Evolutionary conservation across 23 red algal species (phyloP), one percentile per base, ranked within the genome.

Genomic region (Gracilaria domingensis): DNA sequence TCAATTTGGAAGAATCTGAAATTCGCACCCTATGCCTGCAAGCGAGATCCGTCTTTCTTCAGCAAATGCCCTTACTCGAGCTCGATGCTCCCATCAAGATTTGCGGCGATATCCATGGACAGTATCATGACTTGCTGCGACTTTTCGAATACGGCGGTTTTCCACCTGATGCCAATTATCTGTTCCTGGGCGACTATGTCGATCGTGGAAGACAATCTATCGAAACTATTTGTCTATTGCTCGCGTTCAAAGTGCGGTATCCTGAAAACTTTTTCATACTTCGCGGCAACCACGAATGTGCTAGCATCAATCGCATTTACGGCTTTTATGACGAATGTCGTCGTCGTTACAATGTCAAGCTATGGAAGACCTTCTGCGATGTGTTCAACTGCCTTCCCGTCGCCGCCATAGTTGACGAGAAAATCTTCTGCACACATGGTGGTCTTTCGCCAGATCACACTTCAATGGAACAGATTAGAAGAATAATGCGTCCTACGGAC

Each of bases 361-460:
- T 99, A n/a, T 99, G 97, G 97, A 99, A 99, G 62, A 99, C 97
- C 1, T 99, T 99, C 81, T 99, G 97, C 85, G 97, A 99, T 73
- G 90, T 96, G 1, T 99, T 99, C 91, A 99, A 99, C 88, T 96
- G 97, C 75, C 81, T 99, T 26, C 97, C 97, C 23, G 88, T 99
- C 11, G 93, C 97, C 6, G 97, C 97, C 80, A 99, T 99, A 51
- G 85, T 99, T 24, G 97, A 99, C 82, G 97, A 99, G 64, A 99
- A 99, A 66, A 99, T 99, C 50, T 99, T 99, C 59, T 99, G 97
- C 79, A 96, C 93, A 24, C 97, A 99, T 83, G 97, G 97, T 36
- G 97, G 97, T 57, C 82, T 99, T 8, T 99, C 97, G 8, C 97
- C 97, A 34, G 97, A 99, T 50, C 94, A 93, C 66, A 92, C 97